Percentiles rank a stretch among this genome's conserved stretches.
phyloP scores from a whole-genome alignment of 805 yeast genomes.

The Yamadazyma takamatsuzukensis region DNA sequence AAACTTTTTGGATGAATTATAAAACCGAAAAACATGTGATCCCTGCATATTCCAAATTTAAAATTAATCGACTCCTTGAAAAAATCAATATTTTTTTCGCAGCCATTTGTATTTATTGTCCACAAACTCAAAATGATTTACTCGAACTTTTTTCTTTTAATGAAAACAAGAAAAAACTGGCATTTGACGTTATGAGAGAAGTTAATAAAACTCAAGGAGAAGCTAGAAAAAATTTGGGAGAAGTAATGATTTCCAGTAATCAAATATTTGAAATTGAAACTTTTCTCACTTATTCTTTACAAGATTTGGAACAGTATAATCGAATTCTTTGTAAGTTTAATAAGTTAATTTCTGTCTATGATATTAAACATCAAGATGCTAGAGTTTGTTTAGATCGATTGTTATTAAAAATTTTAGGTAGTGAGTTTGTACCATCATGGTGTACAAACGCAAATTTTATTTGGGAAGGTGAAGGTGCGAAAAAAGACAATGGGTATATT shows the following conservation, averaged over 20 bases:
- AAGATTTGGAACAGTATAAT: constrained; percentile 36
- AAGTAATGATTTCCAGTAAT: constrained; percentile 18
- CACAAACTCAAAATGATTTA: constrained; percentile 1
- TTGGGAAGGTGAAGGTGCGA: constrained; percentile 9
- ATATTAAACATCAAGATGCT: constrained; percentile 32
- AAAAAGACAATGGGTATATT: constrained; percentile 4
- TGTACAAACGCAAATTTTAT: constrained; percentile 4
- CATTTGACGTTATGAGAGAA: constrained; percentile 24
- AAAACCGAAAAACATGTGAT: constrained; percentile 22
- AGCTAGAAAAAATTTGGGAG: constrained; percentile 19
- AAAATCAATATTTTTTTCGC: constrained; percentile 48
- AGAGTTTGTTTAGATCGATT: constrained; percentile 16
- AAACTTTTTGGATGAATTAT: constrained; percentile 20
- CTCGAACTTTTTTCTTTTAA: not conserved
- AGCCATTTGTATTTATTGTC: constrained; percentile 27
- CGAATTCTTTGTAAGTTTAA: constrained; percentile 29
- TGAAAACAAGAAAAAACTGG: constrained; percentile 20
- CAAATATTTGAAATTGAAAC: constrained; percentile 40
- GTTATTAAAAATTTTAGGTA: constrained; percentile 4
- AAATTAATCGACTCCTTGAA: constrained; percentile 45
- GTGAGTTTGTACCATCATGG: constrained; percentile 4
- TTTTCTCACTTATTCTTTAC: constrained; percentile 44
- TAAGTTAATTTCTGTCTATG: constrained; percentile 30
- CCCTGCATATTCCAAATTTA: constrained; percentile 40
- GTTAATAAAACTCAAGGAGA: constrained; percentile 14